Base-by-base conservation (phyloP, 2,329 filamentous ascomycete genomes). In the Neonectria magnoliae region DNA sequence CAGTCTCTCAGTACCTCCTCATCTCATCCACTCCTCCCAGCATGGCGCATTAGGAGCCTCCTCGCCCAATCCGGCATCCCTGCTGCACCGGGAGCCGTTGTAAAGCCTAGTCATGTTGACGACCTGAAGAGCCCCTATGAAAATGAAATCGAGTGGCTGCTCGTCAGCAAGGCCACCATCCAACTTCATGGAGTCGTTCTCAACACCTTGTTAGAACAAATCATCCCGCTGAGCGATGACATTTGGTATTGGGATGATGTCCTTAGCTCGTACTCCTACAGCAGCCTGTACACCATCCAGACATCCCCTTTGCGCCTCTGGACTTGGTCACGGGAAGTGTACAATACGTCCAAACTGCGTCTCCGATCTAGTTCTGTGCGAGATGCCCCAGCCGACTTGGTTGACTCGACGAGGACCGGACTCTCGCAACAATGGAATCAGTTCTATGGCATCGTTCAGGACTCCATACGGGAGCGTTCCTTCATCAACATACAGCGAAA, bases 221-320 rank as follows among this genome's bases (percentile, higher is more conserved):
- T 94, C 11, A 89, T 95, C 11, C 91, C 91, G 0, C 80, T 99
- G 18, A 92, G 90, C 72, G 90, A 97, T 69, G 94, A 97, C 71
- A 90, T 97, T 25, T 94, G 91, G 89, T 98, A 98, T 78, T 99
- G 96, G 96, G 93, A 97, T 75, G 92, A 96, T 70, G 87, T 98
- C 2, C 81, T 97, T 31, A 88, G 88, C 10, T 97, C 93, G 1
- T 91, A 93, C 71, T 85, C 88, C 53, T 93, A 91, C 74, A 94
- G 92, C 68, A 91, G 89, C 33, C 77, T 98, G 4, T 98, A 98
- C 79, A 91, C 93, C 14, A 81, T 97, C 9, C 96, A 99, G 78
- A 97, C 91, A 0, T 93, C 91, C 1, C 96, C 96, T 0, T 73
- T 90, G 44, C 86, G 92, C 18, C 78, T 97, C 36, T 95, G 90